Evolutionary conservation across 139 green algal species (phyloP).

Genomic region (Spirogloea muscicola): DNA sequence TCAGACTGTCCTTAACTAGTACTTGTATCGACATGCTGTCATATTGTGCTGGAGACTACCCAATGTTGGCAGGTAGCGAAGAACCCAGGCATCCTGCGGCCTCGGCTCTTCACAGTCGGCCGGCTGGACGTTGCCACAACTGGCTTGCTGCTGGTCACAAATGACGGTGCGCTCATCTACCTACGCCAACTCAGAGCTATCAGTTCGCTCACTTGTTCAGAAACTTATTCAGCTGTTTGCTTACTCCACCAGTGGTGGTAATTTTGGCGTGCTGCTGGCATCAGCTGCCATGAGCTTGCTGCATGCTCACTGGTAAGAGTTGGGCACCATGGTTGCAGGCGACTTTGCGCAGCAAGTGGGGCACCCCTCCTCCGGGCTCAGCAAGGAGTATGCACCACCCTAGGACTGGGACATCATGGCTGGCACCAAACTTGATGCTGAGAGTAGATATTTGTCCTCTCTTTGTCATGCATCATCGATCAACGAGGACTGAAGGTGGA

Average conservation of each 20-base stretch:
- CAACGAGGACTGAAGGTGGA: neutral
- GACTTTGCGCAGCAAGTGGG: slow-evolving; percentile 31
- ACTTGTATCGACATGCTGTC: no score
- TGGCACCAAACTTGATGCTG: neutral
- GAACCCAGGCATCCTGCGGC: slow-evolving; percentile 51
- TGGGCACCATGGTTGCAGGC: no score
- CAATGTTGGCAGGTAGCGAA: no score
- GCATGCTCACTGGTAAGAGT: no score
- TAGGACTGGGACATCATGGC: neutral
- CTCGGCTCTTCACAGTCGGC: slow-evolving; percentile 90
- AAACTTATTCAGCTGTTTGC: neutral
- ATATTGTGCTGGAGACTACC: no score
- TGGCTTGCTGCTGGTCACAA: slow-evolving; percentile 92
- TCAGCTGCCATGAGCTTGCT: neutral
- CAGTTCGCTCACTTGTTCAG: neutral
- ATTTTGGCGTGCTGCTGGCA: neutral
- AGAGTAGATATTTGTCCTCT: no score
- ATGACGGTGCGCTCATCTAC: slow-evolving; percentile 69
- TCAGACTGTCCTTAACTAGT: no score
- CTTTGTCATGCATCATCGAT: no score
- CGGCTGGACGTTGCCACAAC: slow-evolving; percentile 81
- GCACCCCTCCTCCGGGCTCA: slow-evolving; percentile 30
- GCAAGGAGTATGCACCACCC: slow-evolving; percentile 28
- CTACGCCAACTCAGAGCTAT: neutral
- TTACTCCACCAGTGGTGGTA: neutral